These are phyloP conservation scores for Pestalotiopsis sp. DNA, from an alignment of 2,329 filamentous ascomycete genomes.

Conservation along the genomic window DNA sequence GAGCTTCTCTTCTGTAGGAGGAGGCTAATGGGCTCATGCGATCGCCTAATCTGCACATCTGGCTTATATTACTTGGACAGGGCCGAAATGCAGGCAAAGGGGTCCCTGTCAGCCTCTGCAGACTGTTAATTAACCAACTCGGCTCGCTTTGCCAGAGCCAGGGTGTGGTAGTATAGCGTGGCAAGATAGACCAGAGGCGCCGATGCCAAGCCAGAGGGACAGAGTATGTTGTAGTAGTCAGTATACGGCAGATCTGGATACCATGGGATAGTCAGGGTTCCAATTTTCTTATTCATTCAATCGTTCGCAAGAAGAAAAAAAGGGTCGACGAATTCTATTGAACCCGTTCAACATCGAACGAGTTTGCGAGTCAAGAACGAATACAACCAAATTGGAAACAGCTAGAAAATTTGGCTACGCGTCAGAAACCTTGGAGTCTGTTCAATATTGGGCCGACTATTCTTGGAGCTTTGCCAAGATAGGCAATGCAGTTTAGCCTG, in stretches of 20 bases:
- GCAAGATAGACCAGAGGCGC: not conserved
- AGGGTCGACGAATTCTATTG: not conserved
- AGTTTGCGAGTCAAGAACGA: not conserved
- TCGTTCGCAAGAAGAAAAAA: not conserved
- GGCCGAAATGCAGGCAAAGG: not conserved
- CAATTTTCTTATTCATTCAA: not conserved
- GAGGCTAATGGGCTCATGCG: not conserved
- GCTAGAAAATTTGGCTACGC: not conserved
- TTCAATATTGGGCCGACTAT: not conserved
- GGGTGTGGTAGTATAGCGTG: not conserved
- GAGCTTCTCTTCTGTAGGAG: not conserved
- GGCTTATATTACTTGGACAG: not conserved
- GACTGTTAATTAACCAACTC: not conserved
- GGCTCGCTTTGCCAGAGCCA: not conserved
- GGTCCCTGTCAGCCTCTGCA: not conserved
- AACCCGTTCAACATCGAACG: not conserved
- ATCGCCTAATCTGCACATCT: not conserved
- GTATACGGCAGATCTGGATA: not conserved
- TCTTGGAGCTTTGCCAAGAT: not conserved
- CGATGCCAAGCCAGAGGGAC: not conserved
- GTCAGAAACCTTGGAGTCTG: not conserved
- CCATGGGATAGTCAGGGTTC: not conserved
- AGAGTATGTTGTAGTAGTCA: not conserved
- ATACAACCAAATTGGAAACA: conserved; percentile 1
- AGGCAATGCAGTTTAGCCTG: not conserved